A percentile compares a stretch with the other conserved stretches of the same genome.
phyloP scores from a whole-genome alignment of 2,329 filamentous ascomycete genomes.

The Fusarium pilosicola region DNA sequence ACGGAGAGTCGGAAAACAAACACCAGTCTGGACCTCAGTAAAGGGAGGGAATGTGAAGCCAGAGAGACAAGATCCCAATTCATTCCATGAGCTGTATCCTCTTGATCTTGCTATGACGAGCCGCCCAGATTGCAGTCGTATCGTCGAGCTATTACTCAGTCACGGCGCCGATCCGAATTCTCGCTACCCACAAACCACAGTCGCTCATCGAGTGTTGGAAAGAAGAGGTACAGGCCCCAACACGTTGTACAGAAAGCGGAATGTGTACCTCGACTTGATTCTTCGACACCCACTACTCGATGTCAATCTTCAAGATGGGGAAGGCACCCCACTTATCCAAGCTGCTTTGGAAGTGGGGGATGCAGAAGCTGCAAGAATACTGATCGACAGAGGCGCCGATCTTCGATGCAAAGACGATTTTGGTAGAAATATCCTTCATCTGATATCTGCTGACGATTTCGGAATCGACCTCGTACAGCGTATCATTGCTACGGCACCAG shows the following conservation, averaged over 20 bases:
- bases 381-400: neutral
- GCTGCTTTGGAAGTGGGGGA: fast-evolving
- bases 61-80: neutral
- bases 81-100: fast-evolving
- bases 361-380: neutral
- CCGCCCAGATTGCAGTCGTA: fast-evolving
- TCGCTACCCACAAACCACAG: fast-evolving
- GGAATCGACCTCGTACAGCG: neutral
- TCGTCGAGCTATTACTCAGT: fast-evolving
- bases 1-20: neutral
- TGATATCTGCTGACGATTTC: neutral
- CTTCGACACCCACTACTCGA: neutral
- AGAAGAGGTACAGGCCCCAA: fast-evolving
- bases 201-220: neutral
- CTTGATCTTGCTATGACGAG: neutral
- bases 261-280: neutral
- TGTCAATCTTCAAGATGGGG: neutral
- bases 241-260: fast-evolving
- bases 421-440: neutral
- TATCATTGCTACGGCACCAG: neutral
- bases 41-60: fast-evolving
- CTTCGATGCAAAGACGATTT: neutral
- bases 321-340: fast-evolving
- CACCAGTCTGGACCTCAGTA: fast-evolving
- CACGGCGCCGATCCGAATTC: neutral